Conservation (phyloP, 805 yeast genomes). For the Kazachstania kunashirensis region DNA sequence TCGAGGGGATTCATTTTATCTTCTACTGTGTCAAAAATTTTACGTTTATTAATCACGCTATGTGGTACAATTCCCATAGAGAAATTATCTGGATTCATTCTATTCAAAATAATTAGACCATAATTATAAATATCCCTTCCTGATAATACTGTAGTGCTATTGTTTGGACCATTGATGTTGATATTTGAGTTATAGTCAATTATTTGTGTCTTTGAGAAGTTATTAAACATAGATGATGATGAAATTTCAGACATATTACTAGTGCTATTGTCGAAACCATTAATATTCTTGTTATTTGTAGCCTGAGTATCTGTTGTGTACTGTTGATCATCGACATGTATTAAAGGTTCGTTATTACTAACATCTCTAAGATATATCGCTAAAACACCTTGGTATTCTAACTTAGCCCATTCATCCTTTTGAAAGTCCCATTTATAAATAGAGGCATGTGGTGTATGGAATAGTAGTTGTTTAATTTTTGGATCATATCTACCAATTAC, state of each 20-base stretch:
- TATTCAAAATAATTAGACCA: slow-evolving; percentile 61
- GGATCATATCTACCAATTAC: slow-evolving; percentile 75
- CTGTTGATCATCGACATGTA: slow-evolving; percentile 11
- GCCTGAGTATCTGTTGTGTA: slow-evolving; percentile 1
- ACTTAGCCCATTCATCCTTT: slow-evolving; percentile 57
- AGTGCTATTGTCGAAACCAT: neutral
- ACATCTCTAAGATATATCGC: slow-evolving; percentile 51
- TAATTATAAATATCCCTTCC: slow-evolving; percentile 42
- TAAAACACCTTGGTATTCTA: slow-evolving; percentile 61
- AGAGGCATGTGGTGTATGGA: slow-evolving; percentile 63
- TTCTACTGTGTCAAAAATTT: slow-evolving; percentile 27
- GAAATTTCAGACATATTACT: slow-evolving; percentile 4
- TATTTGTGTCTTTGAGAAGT: neutral
- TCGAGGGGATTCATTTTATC: slow-evolving; percentile 26
- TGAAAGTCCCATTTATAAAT: slow-evolving; percentile 52
- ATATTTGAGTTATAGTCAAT: neutral
- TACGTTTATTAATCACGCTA: slow-evolving; percentile 36
- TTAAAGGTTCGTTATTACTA: slow-evolving; percentile 10
- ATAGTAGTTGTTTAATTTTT: slow-evolving; percentile 53
- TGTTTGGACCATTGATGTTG: slow-evolving; percentile 4
- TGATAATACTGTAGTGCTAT: slow-evolving; percentile 13
- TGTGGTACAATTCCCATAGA: slow-evolving; percentile 59
- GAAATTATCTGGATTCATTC: slow-evolving; percentile 60
- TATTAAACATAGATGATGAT: slow-evolving; percentile 1
- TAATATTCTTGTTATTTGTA: slow-evolving; percentile 13